These are phyloP conservation scores for Eucalyptus microcorys DNA, from an alignment of 345 rosid species.

Conservation along the genomic window DNA sequence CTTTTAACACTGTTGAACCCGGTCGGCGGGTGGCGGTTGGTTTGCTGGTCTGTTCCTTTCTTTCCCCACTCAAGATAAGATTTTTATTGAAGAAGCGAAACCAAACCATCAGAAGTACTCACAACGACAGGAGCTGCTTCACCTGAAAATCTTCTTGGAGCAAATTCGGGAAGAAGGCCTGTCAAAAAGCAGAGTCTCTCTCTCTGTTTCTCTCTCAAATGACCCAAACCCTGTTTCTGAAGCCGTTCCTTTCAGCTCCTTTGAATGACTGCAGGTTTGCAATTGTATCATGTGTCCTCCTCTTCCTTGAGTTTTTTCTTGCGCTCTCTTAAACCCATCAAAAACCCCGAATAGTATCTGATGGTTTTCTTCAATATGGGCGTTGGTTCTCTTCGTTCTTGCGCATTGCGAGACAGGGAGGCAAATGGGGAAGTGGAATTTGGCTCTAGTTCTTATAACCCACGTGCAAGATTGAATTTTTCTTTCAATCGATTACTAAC, in stretches of 20 bases:
- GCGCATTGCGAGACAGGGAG: neutral
- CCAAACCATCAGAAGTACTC: neutral
- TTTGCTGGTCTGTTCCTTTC: neutral
- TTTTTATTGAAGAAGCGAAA: neutral
- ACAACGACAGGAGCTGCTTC: neutral
- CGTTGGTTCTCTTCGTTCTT: neutral
- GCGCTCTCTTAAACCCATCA: neutral
- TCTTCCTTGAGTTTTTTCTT: neutral
- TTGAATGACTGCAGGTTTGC: slow-evolving; percentile 11
- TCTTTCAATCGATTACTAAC: neutral
- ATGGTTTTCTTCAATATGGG: neutral
- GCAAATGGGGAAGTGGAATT: neutral
- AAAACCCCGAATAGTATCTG: neutral
- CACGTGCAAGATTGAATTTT: neutral
- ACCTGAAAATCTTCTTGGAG: neutral
- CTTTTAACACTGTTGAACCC: neutral
- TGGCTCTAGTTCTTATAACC: neutral
- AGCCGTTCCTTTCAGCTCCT: slow-evolving; percentile 15
- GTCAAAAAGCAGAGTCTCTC: neutral
- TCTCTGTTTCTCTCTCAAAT: neutral
- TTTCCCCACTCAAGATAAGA: neutral
- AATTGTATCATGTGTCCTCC: neutral
- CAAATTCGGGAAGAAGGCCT: neutral
- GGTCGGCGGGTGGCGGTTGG: neutral
- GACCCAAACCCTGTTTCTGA: slow-evolving; percentile 20